Conservation (phyloP, 2,329 filamentous ascomycete species). For the Aulographum hederae region DNA sequence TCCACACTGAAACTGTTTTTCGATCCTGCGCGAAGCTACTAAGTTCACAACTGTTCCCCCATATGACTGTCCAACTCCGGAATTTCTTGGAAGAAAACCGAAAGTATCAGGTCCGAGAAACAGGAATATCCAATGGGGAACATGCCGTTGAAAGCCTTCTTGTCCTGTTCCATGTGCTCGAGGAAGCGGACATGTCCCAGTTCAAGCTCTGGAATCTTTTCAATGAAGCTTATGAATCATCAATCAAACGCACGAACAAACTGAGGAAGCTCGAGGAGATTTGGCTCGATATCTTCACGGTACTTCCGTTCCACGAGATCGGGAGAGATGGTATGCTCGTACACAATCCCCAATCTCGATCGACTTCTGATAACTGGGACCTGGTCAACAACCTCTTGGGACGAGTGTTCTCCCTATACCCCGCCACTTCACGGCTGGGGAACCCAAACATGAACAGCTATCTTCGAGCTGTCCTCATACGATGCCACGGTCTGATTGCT, state of each 20-base stretch:
- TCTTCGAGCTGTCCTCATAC: slow-evolving; percentile 28
- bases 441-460: slow-evolving; percentile 35
- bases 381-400: slow-evolving; percentile 26
- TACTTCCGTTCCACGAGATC: slow-evolving; percentile 35
- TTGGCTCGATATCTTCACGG: slow-evolving; percentile 29
- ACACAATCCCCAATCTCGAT: slow-evolving; percentile 20
- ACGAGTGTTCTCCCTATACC: slow-evolving; percentile 28
- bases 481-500: slow-evolving; percentile 34
- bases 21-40: background rate
- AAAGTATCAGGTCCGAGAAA: slow-evolving; percentile 21
- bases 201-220: slow-evolving; percentile 25
- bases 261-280: slow-evolving; percentile 17
- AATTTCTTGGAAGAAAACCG: slow-evolving; percentile 27
- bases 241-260: slow-evolving; percentile 8
- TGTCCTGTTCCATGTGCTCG: slow-evolving; percentile 25
- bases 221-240: slow-evolving; percentile 14
- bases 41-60: background rate
- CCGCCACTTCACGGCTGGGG: slow-evolving; percentile 18
- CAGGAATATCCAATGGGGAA: slow-evolving; percentile 27
- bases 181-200: slow-evolving; percentile 11
- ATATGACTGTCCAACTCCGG: slow-evolving; percentile 18
- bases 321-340: slow-evolving; percentile 29
- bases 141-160: slow-evolving; percentile 27
- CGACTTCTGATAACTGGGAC: slow-evolving; percentile 29
- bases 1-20: background rate